Conservation (phyloP, 2,329 filamentous ascomycete species). For the Colletotrichum abscissum region DNA sequence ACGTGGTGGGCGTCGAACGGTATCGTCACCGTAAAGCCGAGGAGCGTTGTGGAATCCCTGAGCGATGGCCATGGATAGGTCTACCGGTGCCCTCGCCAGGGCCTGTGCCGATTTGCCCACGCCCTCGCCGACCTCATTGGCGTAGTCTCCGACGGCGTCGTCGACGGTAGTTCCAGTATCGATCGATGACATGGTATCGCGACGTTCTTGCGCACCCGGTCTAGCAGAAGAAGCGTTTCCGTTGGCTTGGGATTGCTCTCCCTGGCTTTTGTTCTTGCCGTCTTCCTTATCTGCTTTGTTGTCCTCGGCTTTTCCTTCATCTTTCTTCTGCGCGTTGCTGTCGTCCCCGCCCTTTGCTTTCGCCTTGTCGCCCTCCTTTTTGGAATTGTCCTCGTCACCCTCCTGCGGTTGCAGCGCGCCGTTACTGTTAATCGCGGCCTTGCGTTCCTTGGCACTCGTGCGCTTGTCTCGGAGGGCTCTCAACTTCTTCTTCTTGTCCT, state of each 20-base stretch:
- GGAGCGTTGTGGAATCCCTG: constrained; percentile 80
- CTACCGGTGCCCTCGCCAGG: constrained; percentile 67
- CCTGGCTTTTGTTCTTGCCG: background rate
- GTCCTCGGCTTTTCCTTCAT: constrained; percentile 1
- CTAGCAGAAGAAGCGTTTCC: constrained; percentile 10
- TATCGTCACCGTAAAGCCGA: constrained; percentile 76
- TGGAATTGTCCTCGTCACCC: background rate
- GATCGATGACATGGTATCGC: constrained; percentile 37
- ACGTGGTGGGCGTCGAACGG: constrained; percentile 71
- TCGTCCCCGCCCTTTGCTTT: background rate
- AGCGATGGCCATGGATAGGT: constrained; percentile 69
- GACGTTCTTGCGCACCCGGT: constrained; percentile 19
- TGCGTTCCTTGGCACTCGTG: constrained; percentile 27
- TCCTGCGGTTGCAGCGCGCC: background rate
- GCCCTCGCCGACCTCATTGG: constrained; percentile 63
- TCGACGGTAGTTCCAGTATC: constrained; percentile 37
- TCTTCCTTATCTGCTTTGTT: background rate
- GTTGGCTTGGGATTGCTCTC: background rate
- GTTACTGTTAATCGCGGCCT: background rate
- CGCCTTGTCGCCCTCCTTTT: background rate
- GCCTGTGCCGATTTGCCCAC: constrained; percentile 62
- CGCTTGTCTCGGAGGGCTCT: constrained; percentile 42
- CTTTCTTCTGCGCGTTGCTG: background rate
- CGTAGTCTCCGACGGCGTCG: constrained; percentile 53
- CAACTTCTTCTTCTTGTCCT: constrained; percentile 60